Evolutionary conservation across 768 basidiomycete genomes (phyloP), one percentile per base, ranked within the genome.

Genomic region (Porpolomopsis calyptriformis): DNA sequence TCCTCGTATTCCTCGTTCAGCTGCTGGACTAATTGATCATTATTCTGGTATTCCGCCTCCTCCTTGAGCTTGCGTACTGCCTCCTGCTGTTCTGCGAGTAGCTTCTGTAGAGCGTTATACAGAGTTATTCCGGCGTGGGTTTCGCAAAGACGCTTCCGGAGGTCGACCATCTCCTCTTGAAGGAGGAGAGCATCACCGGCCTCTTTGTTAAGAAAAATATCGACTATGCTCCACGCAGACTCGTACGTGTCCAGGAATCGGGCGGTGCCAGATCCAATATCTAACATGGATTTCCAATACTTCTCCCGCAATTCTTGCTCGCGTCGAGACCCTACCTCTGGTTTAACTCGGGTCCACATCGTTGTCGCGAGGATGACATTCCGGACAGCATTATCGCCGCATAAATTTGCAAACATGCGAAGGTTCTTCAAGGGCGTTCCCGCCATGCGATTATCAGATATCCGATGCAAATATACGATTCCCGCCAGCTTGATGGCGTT

Each of bases 351-450:
- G 4, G 59, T 59, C 70, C 71, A 72, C 70, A 66, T 72, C 37
- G 62, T 72, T 51, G 72, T 72, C 40, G 63, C 65, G 49, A 72
- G 60, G 41, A 67, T 59, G 40, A 73, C 67, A 48, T 71, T 70
- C 35, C 62, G 60, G 53, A 71, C 60, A 12, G 61, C 58, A 43
- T 51, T 60, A 18, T 65, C 62, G 25, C 72, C 72, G 27, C 50
- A 50, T 16, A 54, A 16, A 16, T 40, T 39, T 23, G 31, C 37
- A 20, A 55, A 48, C 16, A 49, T 39, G n/a, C n/a, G 20, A 14
- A 55, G 29, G 25, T 46, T 48, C 9, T 49, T 41, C 23, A 40
- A 36, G 19, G 52, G 45, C n/a, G 47, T 37, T 7, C 38, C 48
- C 3, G 49, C 47, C 35, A 55, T 51, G 11, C 65, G 51, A 49